Conservation (phyloP, 495 filamentous ascomycete genomes). For the Trichocladium antarcticum region DNA sequence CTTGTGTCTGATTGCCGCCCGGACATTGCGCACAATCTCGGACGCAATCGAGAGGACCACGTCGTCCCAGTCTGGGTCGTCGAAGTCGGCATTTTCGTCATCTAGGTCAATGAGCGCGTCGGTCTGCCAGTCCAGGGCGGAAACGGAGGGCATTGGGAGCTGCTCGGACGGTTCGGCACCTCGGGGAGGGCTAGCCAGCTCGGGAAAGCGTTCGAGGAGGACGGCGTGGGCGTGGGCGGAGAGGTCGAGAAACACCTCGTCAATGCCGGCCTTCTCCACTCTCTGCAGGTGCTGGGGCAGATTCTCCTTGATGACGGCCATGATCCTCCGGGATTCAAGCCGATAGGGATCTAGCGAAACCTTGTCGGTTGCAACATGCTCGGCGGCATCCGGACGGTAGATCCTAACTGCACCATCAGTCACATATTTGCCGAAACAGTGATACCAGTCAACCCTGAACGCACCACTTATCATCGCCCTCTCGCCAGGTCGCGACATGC, state of each 20-base stretch:
- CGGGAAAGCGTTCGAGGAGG: conserved; percentile 67
- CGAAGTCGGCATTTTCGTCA: conserved; percentile 57
- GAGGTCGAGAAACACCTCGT: conserved; percentile 87
- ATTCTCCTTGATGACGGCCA: conserved; percentile 67
- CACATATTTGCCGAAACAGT: neutral
- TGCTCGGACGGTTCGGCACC: conserved; percentile 61
- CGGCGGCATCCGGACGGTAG: conserved; percentile 67
- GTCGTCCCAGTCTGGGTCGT: conserved; percentile 94
- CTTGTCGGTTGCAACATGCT: conserved; percentile 76
- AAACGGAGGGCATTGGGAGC: conserved; percentile 63
- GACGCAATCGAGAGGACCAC: conserved; percentile 74
- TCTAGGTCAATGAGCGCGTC: conserved; percentile 72
- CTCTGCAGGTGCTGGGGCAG: conserved; percentile 51
- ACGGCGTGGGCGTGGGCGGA: conserved; percentile 68
- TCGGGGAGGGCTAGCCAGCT: conserved; percentile 50
- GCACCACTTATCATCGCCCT: conserved; percentile 70
- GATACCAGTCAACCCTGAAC: neutral
- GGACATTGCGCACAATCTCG: conserved; percentile 72
- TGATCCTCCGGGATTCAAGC: conserved; percentile 69
- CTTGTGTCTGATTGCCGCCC: conserved; percentile 43
- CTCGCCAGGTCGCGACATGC: conserved; percentile 90
- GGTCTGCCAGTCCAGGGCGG: conserved; percentile 67
- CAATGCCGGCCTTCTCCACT: conserved; percentile 84
- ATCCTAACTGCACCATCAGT: conserved; percentile 34
- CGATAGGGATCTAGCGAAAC: conserved; percentile 90